Conservation (phyloP, 2,329 filamentous ascomycete genomes). For the Venturia asperata region DNA sequence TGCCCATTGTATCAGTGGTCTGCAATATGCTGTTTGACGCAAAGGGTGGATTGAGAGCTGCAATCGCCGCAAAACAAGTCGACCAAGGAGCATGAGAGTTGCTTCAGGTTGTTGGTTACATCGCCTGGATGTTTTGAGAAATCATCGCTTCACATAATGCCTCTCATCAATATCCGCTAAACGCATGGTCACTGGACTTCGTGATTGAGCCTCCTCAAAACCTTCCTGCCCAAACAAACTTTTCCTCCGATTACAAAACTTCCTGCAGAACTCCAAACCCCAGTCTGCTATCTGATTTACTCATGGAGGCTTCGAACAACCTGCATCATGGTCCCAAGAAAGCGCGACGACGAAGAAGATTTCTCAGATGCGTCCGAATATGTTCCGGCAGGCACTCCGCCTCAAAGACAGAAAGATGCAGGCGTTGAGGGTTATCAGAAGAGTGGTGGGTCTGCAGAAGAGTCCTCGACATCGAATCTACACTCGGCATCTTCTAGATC, state of each 20-base stretch:
- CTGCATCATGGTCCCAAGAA: background rate
- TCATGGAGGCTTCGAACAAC: background rate
- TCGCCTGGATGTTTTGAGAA: background rate
- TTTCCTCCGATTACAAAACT: background rate
- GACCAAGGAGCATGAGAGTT: conserved; percentile 8
- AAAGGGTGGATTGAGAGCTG: background rate
- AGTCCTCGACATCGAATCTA: background rate
- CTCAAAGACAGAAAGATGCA: background rate
- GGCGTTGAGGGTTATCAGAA: background rate
- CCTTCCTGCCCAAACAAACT: background rate
- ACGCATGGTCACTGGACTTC: background rate
- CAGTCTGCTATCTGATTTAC: background rate
- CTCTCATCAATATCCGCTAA: background rate
- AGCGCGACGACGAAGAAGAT: conserved; percentile 9
- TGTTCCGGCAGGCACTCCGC: background rate
- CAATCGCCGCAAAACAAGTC: background rate
- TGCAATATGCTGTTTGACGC: background rate
- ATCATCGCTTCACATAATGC: background rate
- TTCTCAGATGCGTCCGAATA: conserved; percentile 9
- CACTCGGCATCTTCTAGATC: background rate
- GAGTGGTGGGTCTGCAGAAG: background rate
- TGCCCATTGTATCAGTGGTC: background rate
- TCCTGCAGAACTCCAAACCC: background rate
- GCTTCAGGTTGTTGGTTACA: conserved; percentile 3
- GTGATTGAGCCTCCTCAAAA: background rate